These are phyloP conservation scores for Pisolithus orientalis DNA, from an alignment of 768 basidiomycete species.

Conservation along the genomic window DNA sequence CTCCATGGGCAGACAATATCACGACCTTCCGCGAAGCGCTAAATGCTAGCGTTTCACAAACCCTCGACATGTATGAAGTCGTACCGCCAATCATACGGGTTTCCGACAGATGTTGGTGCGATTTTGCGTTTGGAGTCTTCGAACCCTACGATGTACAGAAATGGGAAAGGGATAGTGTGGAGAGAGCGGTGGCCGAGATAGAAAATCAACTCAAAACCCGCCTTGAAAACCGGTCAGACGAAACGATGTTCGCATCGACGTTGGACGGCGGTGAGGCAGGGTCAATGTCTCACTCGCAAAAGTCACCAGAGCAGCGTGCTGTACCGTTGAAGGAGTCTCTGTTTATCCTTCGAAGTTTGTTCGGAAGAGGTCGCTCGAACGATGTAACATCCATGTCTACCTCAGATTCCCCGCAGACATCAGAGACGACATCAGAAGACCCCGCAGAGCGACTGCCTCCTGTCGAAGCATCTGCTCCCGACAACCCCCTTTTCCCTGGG, in stretches of 20 bases:
- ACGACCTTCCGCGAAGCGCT: constrained; percentile 69
- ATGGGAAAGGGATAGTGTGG: constrained; percentile 68
- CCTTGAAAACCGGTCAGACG: constrained; percentile 14
- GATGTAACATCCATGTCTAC: not conserved
- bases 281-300: constrained; percentile 5
- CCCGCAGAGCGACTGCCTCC: constrained; percentile 2
- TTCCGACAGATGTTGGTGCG: constrained; percentile 83
- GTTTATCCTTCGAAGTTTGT: constrained; percentile 19
- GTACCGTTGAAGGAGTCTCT: constrained; percentile 14
- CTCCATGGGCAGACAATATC: constrained; percentile 63
- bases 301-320: not conserved
- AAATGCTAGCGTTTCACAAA: constrained; percentile 37
- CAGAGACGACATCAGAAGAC: constrained; percentile 2
- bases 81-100: constrained; percentile 57
- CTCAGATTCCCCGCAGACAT: not conserved
- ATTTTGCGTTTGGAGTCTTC: constrained; percentile 62
- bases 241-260: constrained; percentile 26
- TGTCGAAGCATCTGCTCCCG: constrained; percentile 9
- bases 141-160: constrained; percentile 69
- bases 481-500: constrained; percentile 28
- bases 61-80: constrained; percentile 32
- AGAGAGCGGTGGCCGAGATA: constrained; percentile 34
- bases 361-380: constrained; percentile 10
- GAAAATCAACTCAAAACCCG: constrained; percentile 24
- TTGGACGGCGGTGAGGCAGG: constrained; percentile 16